Evolutionary conservation across 2,329 filamentous ascomycete genomes (phyloP), one percentile per base, ranked within the genome.

Genomic region (Alternaria longipes): DNA sequence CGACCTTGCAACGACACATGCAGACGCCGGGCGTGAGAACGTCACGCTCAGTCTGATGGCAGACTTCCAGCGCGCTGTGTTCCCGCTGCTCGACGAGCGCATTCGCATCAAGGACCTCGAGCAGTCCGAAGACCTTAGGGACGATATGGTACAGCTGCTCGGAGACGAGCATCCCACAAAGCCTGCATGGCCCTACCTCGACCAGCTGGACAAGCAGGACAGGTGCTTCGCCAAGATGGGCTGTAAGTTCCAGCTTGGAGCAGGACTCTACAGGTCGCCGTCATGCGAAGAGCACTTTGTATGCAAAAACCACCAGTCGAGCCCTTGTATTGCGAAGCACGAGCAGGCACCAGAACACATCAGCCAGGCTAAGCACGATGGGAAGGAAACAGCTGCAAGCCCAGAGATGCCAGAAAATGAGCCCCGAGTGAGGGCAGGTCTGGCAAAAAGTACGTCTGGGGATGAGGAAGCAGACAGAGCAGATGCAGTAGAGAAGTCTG

Each of bases 21-120:
- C 28, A 49, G 26, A 42, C 26, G 12, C 26, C 2, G 18, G 30
- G n/a, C 5, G 34, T 20, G 20, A 59, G 44, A 59, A 59, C 20
- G 44, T 59, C 36, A 59, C 51, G 24, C 34, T 59, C 18, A 47
- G 45, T 50, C 36, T 59, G 11, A 54, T 54, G 14, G 24, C 22
- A 22, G 38, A 59, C 56, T 59, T 59, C 22, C 6, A 50, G 45
- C 56, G 44, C 28, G 51, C 45, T n/a, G 16, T 59, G 38, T 54
- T 59, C 14, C 34, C 30, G 8, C 28, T 54, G 14, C 56, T 59
- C 8, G 9, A 54, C 24, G 38, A 59, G 18, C 8, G 32, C n/a
- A 59, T 51, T 22, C 22, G 38, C 14, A 49, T 55, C 14, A 55
- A 51, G 51, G 51, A 59, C 18, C 42, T 59, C 24, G 9, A 50